Evolutionary conservation across 352 stramenopile species (phyloP).

Genomic region (Globisporangium ultimum): DNA sequence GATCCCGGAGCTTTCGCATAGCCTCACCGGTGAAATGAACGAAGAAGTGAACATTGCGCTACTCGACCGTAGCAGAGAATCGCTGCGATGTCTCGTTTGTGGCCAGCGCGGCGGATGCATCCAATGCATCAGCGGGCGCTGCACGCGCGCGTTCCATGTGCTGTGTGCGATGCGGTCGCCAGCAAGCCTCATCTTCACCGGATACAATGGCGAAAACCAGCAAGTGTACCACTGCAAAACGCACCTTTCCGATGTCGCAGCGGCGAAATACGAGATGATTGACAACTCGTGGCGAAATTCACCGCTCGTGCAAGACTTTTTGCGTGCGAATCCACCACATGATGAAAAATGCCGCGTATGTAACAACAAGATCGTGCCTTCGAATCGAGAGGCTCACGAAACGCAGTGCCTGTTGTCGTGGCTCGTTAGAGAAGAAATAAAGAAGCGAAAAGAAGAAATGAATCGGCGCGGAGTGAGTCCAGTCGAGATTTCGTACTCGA

Average conservation of each 20-base stretch:
- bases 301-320: slow-evolving; percentile 21
- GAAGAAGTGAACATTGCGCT: slow-evolving; percentile 59
- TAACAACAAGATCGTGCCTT: slow-evolving; percentile 33
- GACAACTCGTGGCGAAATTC: slow-evolving; percentile 53
- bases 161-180: slow-evolving; percentile 74
- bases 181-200: slow-evolving; percentile 73
- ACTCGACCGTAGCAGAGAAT: slow-evolving; percentile 65
- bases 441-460: slow-evolving; percentile 35
- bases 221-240: slow-evolving; percentile 83
- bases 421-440: slow-evolving; percentile 44
- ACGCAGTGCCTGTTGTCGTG: slow-evolving; percentile 57
- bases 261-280: slow-evolving; percentile 60
- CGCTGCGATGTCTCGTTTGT: slow-evolving; percentile 79
- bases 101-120: slow-evolving; percentile 81
- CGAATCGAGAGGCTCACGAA: slow-evolving; percentile 48
- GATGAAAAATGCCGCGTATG: slow-evolving; percentile 64
- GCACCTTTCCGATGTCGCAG: slow-evolving; percentile 62
- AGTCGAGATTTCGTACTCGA: slow-evolving; percentile 36
- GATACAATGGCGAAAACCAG: slow-evolving; percentile 73
- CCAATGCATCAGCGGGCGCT: slow-evolving; percentile 84
- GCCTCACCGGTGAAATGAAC: slow-evolving; percentile 48
- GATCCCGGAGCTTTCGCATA: slow-evolving; percentile 86
- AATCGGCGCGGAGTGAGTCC: slow-evolving; percentile 29
- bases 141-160: slow-evolving; percentile 79
- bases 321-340: slow-evolving; percentile 18